Evolutionary conservation across 352 stramenopile genomes (phyloP), one percentile per base, ranked within the genome.

Genomic region (Thraustotheca clavata): DNA sequence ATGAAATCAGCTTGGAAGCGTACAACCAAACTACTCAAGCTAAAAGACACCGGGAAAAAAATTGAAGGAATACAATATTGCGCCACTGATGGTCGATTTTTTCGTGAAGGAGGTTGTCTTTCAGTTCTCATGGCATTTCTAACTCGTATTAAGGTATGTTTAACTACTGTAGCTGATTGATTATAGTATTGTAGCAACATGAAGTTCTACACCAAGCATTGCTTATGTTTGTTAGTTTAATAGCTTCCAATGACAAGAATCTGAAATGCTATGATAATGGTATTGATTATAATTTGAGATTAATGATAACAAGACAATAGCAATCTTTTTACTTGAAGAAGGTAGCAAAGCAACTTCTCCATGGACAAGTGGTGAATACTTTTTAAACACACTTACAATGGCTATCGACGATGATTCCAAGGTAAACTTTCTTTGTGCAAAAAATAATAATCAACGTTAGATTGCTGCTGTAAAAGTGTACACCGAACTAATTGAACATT

Each of bases 101-200:
- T 63, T 20, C 55, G 55, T 26, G 55, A 63, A 35, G 55, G 55
- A 27, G 55, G 55, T 16, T 40, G 35, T n/a, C 12, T 63, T 14
- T 24, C 35, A 18, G 5, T 54, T 8, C 55, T 63, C 36, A 63
- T 63, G 55, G 55, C 55, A 14, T 63, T 63, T n/a, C 55, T 63
- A 1, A 63, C 55, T 14, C 55, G 55, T n/a, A 29, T 20, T 41
- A 63, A 63, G 36, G 55, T 57, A 63, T 18, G 5, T n/a, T n/a
- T n/a, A n/a, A n/a, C n/a, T n/a, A n/a, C n/a, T n/a, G n/a, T n/a
- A n/a, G n/a, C 49, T 31, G 22, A 18, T 22, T n/a, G n/a, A n/a
- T n/a, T n/a, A n/a, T n/a, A n/a, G n/a, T n/a, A n/a, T 54, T 34
- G 29, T 50, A 63, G 55, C 55, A 63, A 63, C 55, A 63, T 31